Percentiles rank a stretch among this genome's conserved stretches.
These are phyloP conservation scores for Carex pumila DNA, from an alignment of 176 grass and related monocot genomes.

Conservation along the genomic window DNA sequence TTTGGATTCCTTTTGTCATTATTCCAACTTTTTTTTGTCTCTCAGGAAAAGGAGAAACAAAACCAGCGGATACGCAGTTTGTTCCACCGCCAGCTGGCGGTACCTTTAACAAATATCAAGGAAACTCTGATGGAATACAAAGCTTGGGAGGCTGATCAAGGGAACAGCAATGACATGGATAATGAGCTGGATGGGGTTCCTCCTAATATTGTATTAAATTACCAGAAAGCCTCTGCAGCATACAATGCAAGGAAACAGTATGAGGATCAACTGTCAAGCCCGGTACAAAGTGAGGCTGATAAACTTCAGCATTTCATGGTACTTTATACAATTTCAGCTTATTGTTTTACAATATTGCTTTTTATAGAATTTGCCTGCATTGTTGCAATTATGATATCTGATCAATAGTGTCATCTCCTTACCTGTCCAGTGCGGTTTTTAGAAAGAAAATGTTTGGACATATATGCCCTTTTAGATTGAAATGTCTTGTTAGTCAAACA, in stretches of 20 bases:
- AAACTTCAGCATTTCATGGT: slow-evolving; percentile 76
- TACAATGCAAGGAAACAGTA: slow-evolving; percentile 74
- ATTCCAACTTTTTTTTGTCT: background rate
- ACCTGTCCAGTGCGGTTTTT: background rate
- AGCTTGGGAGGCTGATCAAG: slow-evolving; percentile 84
- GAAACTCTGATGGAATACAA: slow-evolving; percentile 69
- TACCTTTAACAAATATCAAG: slow-evolving; percentile 69
- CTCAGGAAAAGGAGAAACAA: slow-evolving; percentile 70
- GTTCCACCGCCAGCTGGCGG: slow-evolving; percentile 83
- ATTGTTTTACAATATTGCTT: background rate
- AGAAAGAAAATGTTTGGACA: background rate
- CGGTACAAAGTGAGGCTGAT: slow-evolving; percentile 42
- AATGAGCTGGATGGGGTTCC: slow-evolving; percentile 62
- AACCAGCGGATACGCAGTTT: slow-evolving; percentile 50
- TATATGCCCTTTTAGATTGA: background rate
- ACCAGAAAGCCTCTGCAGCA: slow-evolving; percentile 65
- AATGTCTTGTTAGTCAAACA: background rate
- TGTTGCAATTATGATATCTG: background rate
- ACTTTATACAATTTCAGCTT: slow-evolving; percentile 6
- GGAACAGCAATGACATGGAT: slow-evolving; percentile 56
- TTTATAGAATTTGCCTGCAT: background rate
- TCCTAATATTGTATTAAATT: slow-evolving; percentile 51
- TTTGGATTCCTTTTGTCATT: background rate
- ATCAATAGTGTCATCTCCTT: background rate
- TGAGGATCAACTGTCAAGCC: slow-evolving; percentile 55